phyloP scores from a whole-genome alignment of 495 filamentous ascomycete genomes.

The Sordaria brevicollis region DNA sequence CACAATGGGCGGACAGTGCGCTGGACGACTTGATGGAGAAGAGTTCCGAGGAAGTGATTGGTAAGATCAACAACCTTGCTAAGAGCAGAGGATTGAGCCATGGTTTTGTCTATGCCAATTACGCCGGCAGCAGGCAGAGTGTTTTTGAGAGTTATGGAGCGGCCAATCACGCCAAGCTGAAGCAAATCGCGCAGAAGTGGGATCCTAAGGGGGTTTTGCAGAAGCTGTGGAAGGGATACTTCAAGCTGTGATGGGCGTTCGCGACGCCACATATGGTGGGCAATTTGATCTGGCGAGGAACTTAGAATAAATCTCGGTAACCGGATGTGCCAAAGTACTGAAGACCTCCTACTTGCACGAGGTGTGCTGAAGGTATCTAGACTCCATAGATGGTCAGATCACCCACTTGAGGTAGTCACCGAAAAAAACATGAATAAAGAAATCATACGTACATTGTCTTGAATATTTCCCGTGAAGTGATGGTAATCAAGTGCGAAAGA shows the following conservation, averaged over 20 bases:
- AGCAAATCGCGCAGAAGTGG: conserved; percentile 27
- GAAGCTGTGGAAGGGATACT: conserved; percentile 30
- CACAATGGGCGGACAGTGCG: conserved; percentile 4
- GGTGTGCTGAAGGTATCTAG: background rate
- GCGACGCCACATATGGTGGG: background rate
- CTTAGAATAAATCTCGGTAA: background rate
- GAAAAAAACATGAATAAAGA: background rate
- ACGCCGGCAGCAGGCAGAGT: conserved; percentile 30
- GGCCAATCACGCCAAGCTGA: conserved; percentile 24
- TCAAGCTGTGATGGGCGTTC: conserved; percentile 17
- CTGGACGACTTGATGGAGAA: conserved; percentile 18
- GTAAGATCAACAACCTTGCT: conserved; percentile 25
- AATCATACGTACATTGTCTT: background rate
- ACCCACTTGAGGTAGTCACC: background rate
- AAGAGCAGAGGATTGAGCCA: conserved; percentile 31
- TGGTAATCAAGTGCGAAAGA: background rate
- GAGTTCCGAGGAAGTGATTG: conserved; percentile 20
- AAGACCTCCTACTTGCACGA: background rate
- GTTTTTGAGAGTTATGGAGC: conserved; percentile 35
- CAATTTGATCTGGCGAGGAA: background rate
- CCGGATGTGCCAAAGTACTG: background rate
- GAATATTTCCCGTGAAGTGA: background rate
- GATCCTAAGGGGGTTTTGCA: conserved; percentile 34
- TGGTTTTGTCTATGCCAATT: conserved; percentile 50
- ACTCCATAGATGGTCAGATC: background rate